Percentiles rank a stretch among this genome's conserved stretches.
These are phyloP conservation scores for Diplocarpon rosae DNA, from an alignment of 2,329 filamentous ascomycete genomes.

Conservation along the genomic window DNA sequence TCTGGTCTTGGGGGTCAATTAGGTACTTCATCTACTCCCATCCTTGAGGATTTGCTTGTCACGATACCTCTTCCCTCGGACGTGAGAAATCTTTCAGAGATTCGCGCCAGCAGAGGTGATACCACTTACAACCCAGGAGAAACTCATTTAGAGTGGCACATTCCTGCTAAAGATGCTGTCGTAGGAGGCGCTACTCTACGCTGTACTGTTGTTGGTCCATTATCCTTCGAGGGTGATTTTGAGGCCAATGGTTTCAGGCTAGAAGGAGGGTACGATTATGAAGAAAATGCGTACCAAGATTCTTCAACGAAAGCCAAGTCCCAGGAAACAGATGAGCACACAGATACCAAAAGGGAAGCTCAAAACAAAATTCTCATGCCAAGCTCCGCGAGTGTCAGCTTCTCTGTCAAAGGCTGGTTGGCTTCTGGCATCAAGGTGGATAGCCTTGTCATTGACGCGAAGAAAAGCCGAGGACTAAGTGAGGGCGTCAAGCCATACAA, in stretches of 20 bases:
- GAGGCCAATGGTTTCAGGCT: conserved; percentile 27
- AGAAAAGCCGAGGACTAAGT: conserved; percentile 74
- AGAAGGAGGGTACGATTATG: conserved; percentile 34
- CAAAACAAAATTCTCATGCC: conserved; percentile 73
- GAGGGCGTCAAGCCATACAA: conserved; percentile 92
- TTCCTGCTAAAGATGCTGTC: conserved; percentile 67
- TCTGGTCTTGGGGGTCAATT: conserved; percentile 31
- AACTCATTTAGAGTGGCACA: conserved; percentile 67
- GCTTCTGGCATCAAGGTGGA: conserved; percentile 58
- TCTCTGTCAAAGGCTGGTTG: conserved; percentile 58
- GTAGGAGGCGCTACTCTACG: conserved; percentile 61
- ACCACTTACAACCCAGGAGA: conserved; percentile 70
- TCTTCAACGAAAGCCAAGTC: conserved; percentile 26
- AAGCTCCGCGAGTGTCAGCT: conserved; percentile 63
- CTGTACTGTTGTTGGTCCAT: conserved; percentile 65
- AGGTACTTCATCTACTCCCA: conserved; percentile 34
- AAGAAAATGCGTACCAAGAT: conserved; percentile 45
- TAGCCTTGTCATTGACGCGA: conserved; percentile 57
- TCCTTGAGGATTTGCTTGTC: conserved; percentile 67
- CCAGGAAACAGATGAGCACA: conserved; percentile 28
- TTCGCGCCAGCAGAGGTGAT: conserved; percentile 72
- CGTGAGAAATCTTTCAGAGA: conserved; percentile 74
- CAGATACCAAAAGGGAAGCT: conserved; percentile 46
- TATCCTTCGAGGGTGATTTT: conserved; percentile 38
- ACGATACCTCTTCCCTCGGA: conserved; percentile 67